Conservation (phyloP, 495 filamentous ascomycete species). For the Choiromyces venosus region DNA sequence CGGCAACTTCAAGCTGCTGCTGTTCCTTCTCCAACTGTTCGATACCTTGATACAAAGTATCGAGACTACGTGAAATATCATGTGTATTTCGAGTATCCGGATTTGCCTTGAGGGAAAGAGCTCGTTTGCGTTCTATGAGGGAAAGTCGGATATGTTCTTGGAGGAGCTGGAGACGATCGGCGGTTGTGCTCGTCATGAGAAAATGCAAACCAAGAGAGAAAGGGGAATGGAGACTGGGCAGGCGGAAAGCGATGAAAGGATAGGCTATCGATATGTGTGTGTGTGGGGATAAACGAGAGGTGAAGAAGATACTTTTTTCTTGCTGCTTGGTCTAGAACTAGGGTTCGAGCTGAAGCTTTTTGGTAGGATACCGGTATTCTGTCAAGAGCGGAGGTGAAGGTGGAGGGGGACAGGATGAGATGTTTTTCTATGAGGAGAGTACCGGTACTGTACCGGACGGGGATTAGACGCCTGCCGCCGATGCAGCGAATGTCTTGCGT, state of each 20-base stretch:
- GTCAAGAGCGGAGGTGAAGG: background rate
- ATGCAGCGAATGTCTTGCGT: background rate
- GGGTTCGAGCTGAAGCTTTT: background rate
- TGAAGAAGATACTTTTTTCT: background rate
- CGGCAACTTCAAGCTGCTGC: slow-evolving; percentile 54
- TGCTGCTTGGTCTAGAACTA: background rate
- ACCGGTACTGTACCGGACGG: background rate
- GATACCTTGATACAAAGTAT: slow-evolving; percentile 77
- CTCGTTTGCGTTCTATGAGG: slow-evolving; percentile 80
- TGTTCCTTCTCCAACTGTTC: slow-evolving; percentile 66
- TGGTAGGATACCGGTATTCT: background rate
- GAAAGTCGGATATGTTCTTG: slow-evolving; percentile 76
- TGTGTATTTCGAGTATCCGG: slow-evolving; percentile 80
- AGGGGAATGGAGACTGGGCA: slow-evolving; percentile 4
- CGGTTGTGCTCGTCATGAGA: slow-evolving; percentile 52
- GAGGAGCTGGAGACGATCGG: slow-evolving; percentile 62
- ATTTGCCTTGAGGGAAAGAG: slow-evolving; percentile 77
- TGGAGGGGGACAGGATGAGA: background rate
- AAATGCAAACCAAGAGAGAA: slow-evolving; percentile 7
- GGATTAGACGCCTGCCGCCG: background rate
- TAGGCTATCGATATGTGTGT: background rate
- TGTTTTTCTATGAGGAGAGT: background rate
- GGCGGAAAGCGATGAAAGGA: slow-evolving; percentile 6
- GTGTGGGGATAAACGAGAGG: background rate
- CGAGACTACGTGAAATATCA: slow-evolving; percentile 74